Conservation (phyloP, 148 eudicot species). For the Rhododendron mucronatum region DNA sequence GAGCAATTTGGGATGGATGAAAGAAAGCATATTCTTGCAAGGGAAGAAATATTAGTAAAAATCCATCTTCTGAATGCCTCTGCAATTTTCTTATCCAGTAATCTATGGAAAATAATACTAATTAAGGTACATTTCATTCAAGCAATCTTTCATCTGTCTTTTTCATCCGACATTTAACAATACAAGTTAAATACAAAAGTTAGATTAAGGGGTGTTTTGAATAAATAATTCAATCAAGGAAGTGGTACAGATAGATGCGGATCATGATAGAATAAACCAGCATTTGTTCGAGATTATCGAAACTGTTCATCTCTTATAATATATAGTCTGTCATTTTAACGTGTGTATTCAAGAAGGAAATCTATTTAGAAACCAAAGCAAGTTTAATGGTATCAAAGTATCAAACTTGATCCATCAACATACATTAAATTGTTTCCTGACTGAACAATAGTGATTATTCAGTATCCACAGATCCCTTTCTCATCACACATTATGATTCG, state of each 20-base stretch:
- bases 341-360: not conserved
- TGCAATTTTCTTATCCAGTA: not conserved
- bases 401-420: not conserved
- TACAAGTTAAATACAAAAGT: not conserved
- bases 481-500: too few relatives aligned
- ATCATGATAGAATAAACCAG: not conserved
- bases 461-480: too few relatives aligned
- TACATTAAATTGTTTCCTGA: not conserved
- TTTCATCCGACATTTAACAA: not conserved
- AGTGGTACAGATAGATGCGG: not conserved
- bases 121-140: not conserved
- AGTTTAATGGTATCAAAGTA: not conserved
- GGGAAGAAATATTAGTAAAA: not conserved
- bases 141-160: not conserved
- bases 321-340: not conserved
- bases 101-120: not conserved
- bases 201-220: not conserved
- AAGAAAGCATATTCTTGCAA: not conserved
- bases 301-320: not conserved
- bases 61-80: not conserved
- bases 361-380: not conserved
- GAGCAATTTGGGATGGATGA: not conserved
- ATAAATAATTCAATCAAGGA: too few relatives aligned
- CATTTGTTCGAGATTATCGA: not conserved
- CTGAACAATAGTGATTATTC: too few relatives aligned